Evolutionary conservation across 2,329 filamentous ascomycete species (phyloP), one percentile per base, ranked within the genome.

Genomic region (Ascochyta rabiei): DNA sequence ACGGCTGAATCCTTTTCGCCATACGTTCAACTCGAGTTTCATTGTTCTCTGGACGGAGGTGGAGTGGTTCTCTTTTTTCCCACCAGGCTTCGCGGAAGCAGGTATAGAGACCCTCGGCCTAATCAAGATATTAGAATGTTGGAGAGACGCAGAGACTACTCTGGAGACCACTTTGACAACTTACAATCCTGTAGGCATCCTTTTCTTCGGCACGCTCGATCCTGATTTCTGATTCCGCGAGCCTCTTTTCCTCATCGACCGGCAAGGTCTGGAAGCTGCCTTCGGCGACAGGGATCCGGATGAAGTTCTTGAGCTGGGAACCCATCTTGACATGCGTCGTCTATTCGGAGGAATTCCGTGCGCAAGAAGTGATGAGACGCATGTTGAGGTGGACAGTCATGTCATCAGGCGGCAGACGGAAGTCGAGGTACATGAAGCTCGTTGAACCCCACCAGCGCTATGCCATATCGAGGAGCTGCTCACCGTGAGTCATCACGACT

Each of bases 31-130:
- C 8, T 18, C 70, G 67, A 8, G 53, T 57, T 23, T 24, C 46
- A 3, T 59, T 28, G 0, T 47, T 19, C 0, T 61, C 19, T 1
- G 63, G 63, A 2, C 67, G 67, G 0, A 64, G 46, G 0, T 55
- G 54, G 0, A 23, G 50, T 0, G 70, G 70, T 8, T 74, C 70
- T 44, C 54, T 69, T 13, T 38, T 56, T 1, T 51, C 51, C 61
- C 66, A 73, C 26, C 53, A 68, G 1, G 21, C 33, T 18, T 58
- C 52, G 3, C 63, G 57, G 38, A 71, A 73, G 43, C 48, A 54
- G 10, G 49, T 24, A 57, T 72, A 72, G n/a, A 73, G 38, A 2
- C 63, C 63, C 57, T 68, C 57, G n/a, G 66, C 68, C 71, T 72
- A 26, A 13, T 13, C 10, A n/a, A 8, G 8, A 3, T 16, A 41